These are phyloP conservation scores for Chamaecyparis obtusa DNA, from an alignment of 75 land plant genomes.

Conservation along the genomic window DNA sequence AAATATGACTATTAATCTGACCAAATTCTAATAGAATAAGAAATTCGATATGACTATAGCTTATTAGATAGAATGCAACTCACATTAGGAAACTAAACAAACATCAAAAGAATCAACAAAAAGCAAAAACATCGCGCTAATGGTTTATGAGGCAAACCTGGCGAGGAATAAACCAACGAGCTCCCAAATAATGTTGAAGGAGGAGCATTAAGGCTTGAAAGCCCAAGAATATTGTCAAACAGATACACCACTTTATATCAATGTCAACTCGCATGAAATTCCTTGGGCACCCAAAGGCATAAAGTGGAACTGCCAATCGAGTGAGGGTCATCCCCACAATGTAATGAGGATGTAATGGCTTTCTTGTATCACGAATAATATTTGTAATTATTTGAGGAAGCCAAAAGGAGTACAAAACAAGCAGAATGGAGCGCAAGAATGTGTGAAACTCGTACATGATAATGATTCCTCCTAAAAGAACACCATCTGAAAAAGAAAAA, in stretches of 20 bases:
- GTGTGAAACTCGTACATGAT: conserved; percentile 92
- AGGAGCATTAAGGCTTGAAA: conserved; percentile 79
- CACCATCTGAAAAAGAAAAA: conserved; percentile 76
- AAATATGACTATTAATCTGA: neutral
- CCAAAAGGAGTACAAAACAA: conserved; percentile 96
- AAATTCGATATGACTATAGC: neutral
- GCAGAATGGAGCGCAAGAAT: conserved; percentile 67
- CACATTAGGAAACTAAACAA: neutral
- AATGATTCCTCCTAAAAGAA: conserved; percentile 92
- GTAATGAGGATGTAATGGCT: conserved; percentile 93
- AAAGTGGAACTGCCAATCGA: conserved; percentile 90
- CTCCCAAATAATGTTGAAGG: conserved; percentile 92
- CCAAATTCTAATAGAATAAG: neutral
- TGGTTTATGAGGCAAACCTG: conserved; percentile 50
- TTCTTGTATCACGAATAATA: conserved; percentile 88
- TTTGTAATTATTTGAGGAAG: conserved; percentile 92
- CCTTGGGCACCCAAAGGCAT: conserved; percentile 90
- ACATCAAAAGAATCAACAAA: neutral
- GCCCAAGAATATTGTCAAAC: conserved; percentile 55
- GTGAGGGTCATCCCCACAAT: conserved; percentile 91
- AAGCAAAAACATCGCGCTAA: neutral
- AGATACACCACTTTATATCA: conserved; percentile 76
- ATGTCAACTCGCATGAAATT: conserved; percentile 90
- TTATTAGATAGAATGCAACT: neutral
- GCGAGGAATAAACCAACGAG: conserved; percentile 98